Evolutionary conservation across 192 early-diverging fungal genomes (phyloP).

Genomic region (Neocallimastix lanati): DNA sequence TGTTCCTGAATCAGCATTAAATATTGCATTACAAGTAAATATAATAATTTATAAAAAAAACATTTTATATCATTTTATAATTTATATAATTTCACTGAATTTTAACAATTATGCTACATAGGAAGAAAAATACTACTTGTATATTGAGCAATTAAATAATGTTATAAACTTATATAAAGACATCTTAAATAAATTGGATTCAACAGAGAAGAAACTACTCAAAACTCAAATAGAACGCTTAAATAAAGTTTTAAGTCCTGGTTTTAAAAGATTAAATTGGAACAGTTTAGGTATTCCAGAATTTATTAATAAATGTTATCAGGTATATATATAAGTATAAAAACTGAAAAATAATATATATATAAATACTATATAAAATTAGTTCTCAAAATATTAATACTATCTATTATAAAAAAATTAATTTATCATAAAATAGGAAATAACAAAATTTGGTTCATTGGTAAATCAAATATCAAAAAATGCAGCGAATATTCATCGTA

Average conservation of each 20-base stretch:
- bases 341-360: too few relatives aligned
- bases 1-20: slow-evolving; percentile 37
- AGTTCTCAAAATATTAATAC: too few relatives aligned
- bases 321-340: slow-evolving; percentile 5
- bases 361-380: too few relatives aligned
- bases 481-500: slow-evolving; percentile 30
- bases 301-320: slow-evolving; percentile 34
- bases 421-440: slow-evolving; percentile 25
- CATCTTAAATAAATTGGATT: slow-evolving; percentile 27
- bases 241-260: slow-evolving; percentile 39
- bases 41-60: too few relatives aligned
- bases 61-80: too few relatives aligned
- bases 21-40: slow-evolving; percentile 41
- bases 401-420: too few relatives aligned
- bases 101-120: too few relatives aligned
- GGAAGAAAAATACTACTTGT: slow-evolving; percentile 41
- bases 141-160: slow-evolving; percentile 28
- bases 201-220: slow-evolving; percentile 28
- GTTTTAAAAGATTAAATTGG: slow-evolving; percentile 41
- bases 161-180: slow-evolving; percentile 26
- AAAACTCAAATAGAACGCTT: slow-evolving; percentile 28
- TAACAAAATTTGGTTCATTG: slow-evolving; percentile 39
- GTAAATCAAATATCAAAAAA: slow-evolving; percentile 42
- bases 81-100: too few relatives aligned
- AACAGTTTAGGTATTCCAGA: slow-evolving; percentile 42